A percentile compares a stretch with the other conserved stretches of the same genome.
Evolutionary conservation across 768 basidiomycete species (phyloP).

Genomic region (Pleurotus eryngii): DNA sequence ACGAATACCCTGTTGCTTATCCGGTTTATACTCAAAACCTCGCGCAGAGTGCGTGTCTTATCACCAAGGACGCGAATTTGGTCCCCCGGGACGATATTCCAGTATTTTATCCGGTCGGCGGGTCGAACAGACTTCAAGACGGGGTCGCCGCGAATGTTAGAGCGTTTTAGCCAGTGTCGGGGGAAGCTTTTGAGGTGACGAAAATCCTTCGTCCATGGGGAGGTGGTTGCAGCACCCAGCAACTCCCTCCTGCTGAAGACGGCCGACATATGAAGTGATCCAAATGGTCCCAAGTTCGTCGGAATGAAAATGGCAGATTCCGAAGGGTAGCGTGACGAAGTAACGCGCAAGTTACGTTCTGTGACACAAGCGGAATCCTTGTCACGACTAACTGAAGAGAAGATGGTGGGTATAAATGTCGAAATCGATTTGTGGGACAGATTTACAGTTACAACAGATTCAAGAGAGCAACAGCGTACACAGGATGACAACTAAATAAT

Average conservation of each 20-base stretch:
- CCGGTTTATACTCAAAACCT: slow-evolving; percentile 73
- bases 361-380: too few relatives aligned
- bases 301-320: too few relatives aligned
- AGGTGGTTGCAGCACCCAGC: slow-evolving; percentile 44
- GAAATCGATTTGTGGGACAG: not conserved
- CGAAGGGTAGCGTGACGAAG: too few relatives aligned
- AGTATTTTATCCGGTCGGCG: slow-evolving; percentile 74
- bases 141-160: slow-evolving; percentile 38
- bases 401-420: not conserved
- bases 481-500: slow-evolving; percentile 8
- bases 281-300: too few relatives aligned
- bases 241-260: slow-evolving; percentile 26
- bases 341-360: too few relatives aligned
- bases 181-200: slow-evolving; percentile 63
- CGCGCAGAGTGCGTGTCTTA: slow-evolving; percentile 52
- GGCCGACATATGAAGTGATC: not conserved
- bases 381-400: too few relatives aligned
- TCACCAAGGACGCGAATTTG: slow-evolving; percentile 70
- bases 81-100: slow-evolving; percentile 89
- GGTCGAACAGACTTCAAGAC: slow-evolving; percentile 54
- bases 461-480: slow-evolving; percentile 3
- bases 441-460: slow-evolving; percentile 7
- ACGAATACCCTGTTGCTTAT: slow-evolving; percentile 67
- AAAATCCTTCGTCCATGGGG: slow-evolving; percentile 62
- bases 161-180: slow-evolving; percentile 46